phyloP scores from a whole-genome alignment of 2,329 filamentous ascomycete species.

The Ophiostoma himal-ulmi region DNA sequence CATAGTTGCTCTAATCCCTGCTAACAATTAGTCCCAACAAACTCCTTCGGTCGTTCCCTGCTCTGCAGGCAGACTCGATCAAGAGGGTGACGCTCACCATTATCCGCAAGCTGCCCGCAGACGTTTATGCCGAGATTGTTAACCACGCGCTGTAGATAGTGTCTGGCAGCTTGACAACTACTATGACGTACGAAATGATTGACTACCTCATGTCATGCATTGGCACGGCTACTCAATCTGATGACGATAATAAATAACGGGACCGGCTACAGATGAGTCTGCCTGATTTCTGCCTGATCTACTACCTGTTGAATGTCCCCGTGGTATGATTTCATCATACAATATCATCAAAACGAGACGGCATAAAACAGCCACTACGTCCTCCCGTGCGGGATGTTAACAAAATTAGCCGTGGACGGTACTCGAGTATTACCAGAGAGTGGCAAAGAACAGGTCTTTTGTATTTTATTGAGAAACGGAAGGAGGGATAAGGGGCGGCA shows the following conservation, averaged over 20 bases:
- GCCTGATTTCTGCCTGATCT: neutral
- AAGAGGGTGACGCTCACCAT: conserved; percentile 81
- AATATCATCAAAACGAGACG: neutral
- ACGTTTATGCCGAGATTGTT: conserved; percentile 86
- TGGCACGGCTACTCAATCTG: no score
- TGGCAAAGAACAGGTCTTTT: neutral
- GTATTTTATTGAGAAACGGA: neutral
- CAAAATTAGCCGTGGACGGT: neutral
- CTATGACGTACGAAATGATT: no score
- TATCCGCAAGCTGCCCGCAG: conserved; percentile 82
- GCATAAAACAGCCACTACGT: neutral
- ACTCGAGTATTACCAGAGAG: neutral
- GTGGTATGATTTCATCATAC: neutral
- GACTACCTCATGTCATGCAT: no score
- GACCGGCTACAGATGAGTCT: no score
- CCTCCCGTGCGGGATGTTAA: neutral
- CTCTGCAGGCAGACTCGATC: conserved; percentile 74
- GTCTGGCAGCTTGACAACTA: conserved; percentile 25
- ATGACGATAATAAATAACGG: no score
- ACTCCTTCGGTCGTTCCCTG: conserved; percentile 79
- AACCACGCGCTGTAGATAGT: conserved; percentile 65
- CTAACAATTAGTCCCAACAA: conserved; percentile 69
- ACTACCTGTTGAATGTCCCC: neutral
- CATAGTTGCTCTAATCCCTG: neutral
- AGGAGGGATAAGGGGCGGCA: neutral